Conservation (phyloP, 345 rosid species). For the Boechera retrofracta region DNA sequence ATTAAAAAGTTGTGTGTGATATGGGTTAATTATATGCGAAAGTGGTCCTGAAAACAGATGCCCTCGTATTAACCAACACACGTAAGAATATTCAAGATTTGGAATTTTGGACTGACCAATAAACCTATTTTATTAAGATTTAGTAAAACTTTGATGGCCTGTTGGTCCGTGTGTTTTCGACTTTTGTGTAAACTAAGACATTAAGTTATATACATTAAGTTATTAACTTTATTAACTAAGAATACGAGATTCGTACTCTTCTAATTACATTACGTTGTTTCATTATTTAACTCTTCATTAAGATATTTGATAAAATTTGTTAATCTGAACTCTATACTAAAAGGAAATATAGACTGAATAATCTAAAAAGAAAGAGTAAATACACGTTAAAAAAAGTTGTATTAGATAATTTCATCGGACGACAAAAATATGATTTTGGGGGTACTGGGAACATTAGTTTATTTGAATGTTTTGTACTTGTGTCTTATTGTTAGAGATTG, state of each 20-base stretch:
- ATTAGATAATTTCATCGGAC: background rate
- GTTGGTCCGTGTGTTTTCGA: constrained; percentile 29
- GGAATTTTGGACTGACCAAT: constrained; percentile 13
- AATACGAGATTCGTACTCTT: constrained; percentile 18
- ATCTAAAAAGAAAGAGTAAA: background rate
- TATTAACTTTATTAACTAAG: background rate
- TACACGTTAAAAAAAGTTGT: background rate
- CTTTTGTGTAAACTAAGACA: constrained; percentile 24
- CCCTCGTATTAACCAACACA: constrained; percentile 30
- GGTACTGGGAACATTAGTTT: background rate
- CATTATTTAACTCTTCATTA: background rate
- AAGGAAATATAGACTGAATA: background rate
- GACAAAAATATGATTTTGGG: background rate
- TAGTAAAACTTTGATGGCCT: constrained; percentile 34
- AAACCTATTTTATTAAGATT: constrained; percentile 18
- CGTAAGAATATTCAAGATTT: constrained; percentile 36
- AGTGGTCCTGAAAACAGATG: constrained; percentile 49
- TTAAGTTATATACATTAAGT: background rate
- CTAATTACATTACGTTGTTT: background rate
- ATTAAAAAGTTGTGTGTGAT: constrained; percentile 21
- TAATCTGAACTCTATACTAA: background rate
- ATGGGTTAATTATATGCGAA: constrained; percentile 30
- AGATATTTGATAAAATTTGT: background rate
- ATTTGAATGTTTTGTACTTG: constrained; percentile 4
- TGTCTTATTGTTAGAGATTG: background rate